Base-by-base conservation (phyloP, 768 basidiomycete genomes). In the Russula sp. region DNA sequence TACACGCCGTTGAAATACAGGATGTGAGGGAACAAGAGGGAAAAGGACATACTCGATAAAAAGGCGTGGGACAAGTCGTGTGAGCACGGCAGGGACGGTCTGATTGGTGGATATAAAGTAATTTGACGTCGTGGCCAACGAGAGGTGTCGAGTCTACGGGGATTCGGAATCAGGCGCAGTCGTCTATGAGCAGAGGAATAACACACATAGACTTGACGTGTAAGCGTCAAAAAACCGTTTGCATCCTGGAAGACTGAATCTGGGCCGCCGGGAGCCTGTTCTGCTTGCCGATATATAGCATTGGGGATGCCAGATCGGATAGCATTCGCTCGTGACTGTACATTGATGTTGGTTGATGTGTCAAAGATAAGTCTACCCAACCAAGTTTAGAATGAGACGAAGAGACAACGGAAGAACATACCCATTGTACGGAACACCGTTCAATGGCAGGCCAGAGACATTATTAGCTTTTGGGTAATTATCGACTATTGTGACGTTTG, bases 371-470 rank as follows among this genome's bases (percentile, higher is more conserved):
- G 59, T 34, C 70, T 68, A 55, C 20, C 3, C 13, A 48, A 6
- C 32, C 22, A 18, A n/a, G 50, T 44, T 37, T 20, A 8, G 32
- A 20, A 27, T 51, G 35, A 42, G 55, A 63, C 14, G 35, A 14
- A 40, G 9, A 39, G 14, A 31, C 40, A n/a, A 22, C 32, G 10
- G 10, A 10, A 51, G 22, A 14, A 70, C 77, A 27, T 62, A 84
- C 87, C 82, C 86, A 66, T 89, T 89, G 70, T 78, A 86, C 4
- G 82, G 76, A 49, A 70, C 72, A n/a, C 81, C 80, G 47, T 75
- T 71, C 47, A 79, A 70, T 10, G 77, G 77, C 11, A 66, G 65
- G 1, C 78, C 82, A 14, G 82, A 81, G 20, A 86, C 78, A 63
- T 84, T 86, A 60, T 84, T 85, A 20, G 75, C 62, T 3, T 71